Evolutionary conservation across 352 stramenopile genomes (phyloP).

Genomic region (Globisporangium camurandrum): DNA sequence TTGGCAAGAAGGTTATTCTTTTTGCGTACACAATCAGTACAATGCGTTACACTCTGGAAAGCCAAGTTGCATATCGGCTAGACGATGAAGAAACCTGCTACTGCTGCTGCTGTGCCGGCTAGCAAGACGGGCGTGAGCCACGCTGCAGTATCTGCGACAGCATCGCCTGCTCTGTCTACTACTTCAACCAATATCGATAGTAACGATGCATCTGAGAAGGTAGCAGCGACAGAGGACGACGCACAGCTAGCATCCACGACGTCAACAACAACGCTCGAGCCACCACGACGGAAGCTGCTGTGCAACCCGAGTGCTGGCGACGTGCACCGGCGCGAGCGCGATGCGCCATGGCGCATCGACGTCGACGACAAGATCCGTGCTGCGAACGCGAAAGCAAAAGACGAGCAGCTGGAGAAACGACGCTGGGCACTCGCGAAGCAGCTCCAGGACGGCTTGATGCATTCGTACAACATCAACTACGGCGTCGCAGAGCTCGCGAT

Average conservation of each 20-base stretch:
- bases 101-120: too few species aligned
- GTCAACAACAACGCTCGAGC: neutral
- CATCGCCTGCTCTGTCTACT: neutral
- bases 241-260: neutral
- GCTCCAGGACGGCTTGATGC: conserved; percentile 55
- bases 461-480: conserved; percentile 70
- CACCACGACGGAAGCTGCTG: conserved; percentile 26
- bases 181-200: neutral
- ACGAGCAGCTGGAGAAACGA: conserved; percentile 62
- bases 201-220: neutral
- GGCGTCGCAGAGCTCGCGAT: conserved; percentile 55
- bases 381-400: conserved; percentile 33
- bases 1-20: too few species aligned
- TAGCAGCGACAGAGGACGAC: neutral
- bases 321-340: conserved; percentile 50
- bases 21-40: too few species aligned
- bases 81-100: neutral
- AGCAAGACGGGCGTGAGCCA: neutral
- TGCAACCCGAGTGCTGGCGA: conserved; percentile 59
- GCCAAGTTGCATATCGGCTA: too few species aligned
- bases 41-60: too few species aligned
- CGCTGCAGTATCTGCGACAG: neutral
- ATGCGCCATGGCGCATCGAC: conserved; percentile 37
- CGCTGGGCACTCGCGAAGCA: conserved; percentile 70
- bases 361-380: conserved; percentile 28